Evolutionary conservation across 257 asterid genomes (phyloP).

Genomic region (Parsonsia alboflavescens): DNA sequence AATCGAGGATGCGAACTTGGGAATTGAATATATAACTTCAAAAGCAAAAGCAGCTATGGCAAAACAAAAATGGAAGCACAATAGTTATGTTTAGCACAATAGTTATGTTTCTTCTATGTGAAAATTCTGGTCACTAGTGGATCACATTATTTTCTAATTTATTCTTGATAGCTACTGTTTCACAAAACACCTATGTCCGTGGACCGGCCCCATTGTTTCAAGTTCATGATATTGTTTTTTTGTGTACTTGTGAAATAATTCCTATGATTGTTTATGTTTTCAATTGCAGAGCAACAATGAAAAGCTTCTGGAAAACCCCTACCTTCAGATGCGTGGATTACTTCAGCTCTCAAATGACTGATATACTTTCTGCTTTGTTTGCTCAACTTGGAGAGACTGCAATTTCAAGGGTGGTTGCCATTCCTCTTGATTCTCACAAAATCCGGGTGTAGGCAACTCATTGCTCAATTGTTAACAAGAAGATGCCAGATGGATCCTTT

Average conservation of each 20-base stretch:
- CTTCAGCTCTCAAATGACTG: constrained; percentile 74
- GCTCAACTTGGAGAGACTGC: constrained; percentile 21
- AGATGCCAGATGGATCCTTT: constrained; percentile 7
- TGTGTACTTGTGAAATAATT: constrained; percentile 14
- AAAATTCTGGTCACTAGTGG: neutral
- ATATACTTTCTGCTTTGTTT: constrained; percentile 22
- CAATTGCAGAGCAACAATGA: constrained; percentile 94
- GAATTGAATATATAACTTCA: neutral
- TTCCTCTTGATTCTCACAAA: constrained; percentile 7
- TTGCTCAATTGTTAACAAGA: constrained; percentile 4
- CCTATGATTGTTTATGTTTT: constrained; percentile 27
- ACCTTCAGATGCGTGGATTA: constrained; percentile 97
- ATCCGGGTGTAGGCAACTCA: neutral
- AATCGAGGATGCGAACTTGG: neutral
- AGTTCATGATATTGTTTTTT: constrained; percentile 15
- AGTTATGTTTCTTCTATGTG: neutral
- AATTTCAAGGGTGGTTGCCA: constrained; percentile 14
- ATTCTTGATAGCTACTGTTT: neutral
- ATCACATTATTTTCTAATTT: neutral
- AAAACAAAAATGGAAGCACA: neutral
- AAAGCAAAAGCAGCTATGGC: neutral
- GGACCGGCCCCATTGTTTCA: too few species aligned
- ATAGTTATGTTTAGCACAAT: neutral
- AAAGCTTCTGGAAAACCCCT: constrained; percentile 96
- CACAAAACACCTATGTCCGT: neutral